phyloP scores from a whole-genome alignment of 257 asterid species.

The Nicotiana sylvestris region DNA sequence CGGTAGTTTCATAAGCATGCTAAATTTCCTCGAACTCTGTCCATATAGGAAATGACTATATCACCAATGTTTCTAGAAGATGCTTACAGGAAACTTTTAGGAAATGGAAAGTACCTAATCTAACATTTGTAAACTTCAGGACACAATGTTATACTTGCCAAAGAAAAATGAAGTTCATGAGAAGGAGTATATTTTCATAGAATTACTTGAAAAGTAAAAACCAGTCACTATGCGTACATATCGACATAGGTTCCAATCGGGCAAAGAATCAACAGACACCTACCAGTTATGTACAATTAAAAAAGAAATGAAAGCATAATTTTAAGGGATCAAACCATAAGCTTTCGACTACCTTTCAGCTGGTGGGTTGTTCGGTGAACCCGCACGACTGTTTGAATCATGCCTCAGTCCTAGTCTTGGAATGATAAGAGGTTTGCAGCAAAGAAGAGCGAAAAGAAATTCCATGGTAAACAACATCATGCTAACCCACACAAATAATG shows the following conservation, averaged over 20 bases:
- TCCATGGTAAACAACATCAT: conserved; percentile 56
- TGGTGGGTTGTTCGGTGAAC: conserved; percentile 21
- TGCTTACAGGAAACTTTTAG: background rate
- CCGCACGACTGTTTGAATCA: conserved; percentile 16
- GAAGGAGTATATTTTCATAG: background rate
- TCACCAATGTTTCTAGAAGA: background rate
- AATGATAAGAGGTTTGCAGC: conserved; percentile 63
- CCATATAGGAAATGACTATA: background rate
- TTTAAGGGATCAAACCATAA: background rate
- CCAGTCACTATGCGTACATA: background rate
- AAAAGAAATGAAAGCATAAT: conserved; percentile 1
- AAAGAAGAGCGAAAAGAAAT: conserved; percentile 56
- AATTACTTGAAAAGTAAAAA: background rate
- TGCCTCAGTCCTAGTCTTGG: conserved; percentile 54
- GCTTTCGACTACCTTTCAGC: conserved; percentile 18
- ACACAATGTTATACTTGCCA: background rate
- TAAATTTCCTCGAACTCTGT: background rate
- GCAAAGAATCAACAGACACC: conserved; percentile 1
- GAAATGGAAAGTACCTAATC: background rate
- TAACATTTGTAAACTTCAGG: background rate
- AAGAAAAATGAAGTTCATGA: background rate
- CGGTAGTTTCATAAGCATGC: background rate
- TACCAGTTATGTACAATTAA: conserved; percentile 1
- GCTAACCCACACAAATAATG: conserved; percentile 81
- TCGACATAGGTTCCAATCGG: background rate